phyloP scores from a whole-genome alignment of 2,329 filamentous ascomycete species.

The Colletotrichum zoysiae region DNA sequence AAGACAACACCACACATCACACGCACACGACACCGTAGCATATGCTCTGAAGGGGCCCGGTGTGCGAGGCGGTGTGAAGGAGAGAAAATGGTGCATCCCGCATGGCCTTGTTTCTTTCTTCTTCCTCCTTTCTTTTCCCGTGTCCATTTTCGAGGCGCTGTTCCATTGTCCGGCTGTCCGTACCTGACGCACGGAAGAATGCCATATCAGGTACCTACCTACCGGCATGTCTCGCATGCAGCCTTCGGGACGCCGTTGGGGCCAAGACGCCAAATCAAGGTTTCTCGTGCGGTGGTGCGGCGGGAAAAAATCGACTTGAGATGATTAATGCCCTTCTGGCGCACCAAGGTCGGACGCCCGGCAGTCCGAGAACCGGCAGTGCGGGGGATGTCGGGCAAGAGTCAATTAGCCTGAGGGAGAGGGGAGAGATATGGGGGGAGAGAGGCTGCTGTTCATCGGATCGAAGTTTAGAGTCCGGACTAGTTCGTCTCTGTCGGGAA shows the following conservation, averaged over 20 bases:
- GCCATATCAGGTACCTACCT: not conserved
- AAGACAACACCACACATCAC: not conserved
- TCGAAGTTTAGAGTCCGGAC: conserved; percentile 25
- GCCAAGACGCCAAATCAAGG: conserved; percentile 3
- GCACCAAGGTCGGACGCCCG: not conserved
- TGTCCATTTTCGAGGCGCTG: not conserved
- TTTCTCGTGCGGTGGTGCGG: not conserved
- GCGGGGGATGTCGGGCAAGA: not conserved
- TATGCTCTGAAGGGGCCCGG: not conserved
- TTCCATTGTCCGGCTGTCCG: not conserved
- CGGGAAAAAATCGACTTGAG: conserved; percentile 12
- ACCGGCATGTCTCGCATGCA: not conserved
- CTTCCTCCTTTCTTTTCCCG: not conserved
- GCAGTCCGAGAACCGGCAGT: conserved; percentile 14
- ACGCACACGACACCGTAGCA: not conserved
- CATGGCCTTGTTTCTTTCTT: not conserved
- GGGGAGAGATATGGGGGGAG: not conserved
- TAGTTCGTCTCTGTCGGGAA: conserved; percentile 27
- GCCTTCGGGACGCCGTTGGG: not conserved
- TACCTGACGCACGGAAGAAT: not conserved
- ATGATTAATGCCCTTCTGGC: conserved; percentile 17
- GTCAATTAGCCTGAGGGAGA: not conserved
- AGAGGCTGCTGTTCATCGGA: conserved; percentile 29
- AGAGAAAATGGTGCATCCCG: not conserved
- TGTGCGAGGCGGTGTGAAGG: not conserved